Percentiles rank a stretch among this genome's conserved stretches.
Conservation (phyloP, 176 grass and related monocot genomes). For the Microstegium vimineum region DNA sequence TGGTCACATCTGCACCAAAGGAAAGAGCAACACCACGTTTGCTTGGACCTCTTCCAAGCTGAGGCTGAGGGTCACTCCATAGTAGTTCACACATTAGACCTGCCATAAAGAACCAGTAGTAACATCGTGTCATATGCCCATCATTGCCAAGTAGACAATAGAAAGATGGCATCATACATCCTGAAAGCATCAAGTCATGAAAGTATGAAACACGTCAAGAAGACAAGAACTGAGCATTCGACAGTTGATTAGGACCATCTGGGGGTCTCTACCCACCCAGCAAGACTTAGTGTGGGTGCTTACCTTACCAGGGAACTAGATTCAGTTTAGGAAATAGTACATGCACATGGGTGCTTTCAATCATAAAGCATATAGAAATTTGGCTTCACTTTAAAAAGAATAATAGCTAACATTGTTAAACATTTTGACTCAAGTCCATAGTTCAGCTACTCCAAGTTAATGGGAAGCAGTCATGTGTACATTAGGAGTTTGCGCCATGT, state of each 20-base stretch:
- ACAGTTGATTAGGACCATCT: background rate
- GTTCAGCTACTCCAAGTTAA: background rate
- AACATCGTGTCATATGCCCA: background rate
- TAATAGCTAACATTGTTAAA: background rate
- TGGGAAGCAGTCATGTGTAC: background rate
- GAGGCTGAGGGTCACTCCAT: conserved; percentile 75
- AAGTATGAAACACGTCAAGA: background rate
- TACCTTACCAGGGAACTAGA: background rate
- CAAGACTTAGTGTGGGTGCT: background rate
- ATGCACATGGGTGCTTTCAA: background rate
- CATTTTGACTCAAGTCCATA: background rate
- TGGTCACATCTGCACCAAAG: conserved; percentile 82
- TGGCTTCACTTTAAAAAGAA: background rate
- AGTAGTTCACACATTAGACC: background rate
- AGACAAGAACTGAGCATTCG: background rate
- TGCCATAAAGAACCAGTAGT: background rate
- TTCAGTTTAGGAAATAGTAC: background rate
- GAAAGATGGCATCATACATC: background rate
- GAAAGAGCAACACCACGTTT: conserved; percentile 87
- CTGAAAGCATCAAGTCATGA: background rate
- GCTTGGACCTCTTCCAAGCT: conserved; percentile 79
- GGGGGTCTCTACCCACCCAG: background rate
- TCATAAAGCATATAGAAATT: background rate
- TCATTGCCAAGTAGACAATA: background rate
- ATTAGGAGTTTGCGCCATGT: background rate